Conservation (phyloP, 2,329 filamentous ascomycete genomes). For the Sporothrix phasma region DNA sequence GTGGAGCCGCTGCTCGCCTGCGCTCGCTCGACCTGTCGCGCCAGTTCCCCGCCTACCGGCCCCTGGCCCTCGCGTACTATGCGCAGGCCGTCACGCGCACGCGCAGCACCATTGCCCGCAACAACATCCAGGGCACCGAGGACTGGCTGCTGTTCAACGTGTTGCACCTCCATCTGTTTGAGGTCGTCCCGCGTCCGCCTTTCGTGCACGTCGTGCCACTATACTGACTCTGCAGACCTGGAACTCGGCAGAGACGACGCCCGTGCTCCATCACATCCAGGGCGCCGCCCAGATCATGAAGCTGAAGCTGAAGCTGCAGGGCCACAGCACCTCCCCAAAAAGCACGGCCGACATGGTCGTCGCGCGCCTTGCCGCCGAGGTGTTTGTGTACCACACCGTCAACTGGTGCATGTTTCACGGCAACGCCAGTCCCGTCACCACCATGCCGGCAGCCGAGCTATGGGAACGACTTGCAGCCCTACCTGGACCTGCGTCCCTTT, state of each 20-base stretch:
- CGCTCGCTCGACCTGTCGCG: conserved; percentile 2
- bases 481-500: background rate
- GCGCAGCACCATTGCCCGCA: background rate
- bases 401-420: conserved; percentile 4
- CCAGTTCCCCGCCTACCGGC: background rate
- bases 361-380: background rate
- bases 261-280: background rate
- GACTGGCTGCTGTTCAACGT: conserved; percentile 8
- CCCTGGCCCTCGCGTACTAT: background rate
- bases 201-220: background rate
- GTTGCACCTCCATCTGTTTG: background rate
- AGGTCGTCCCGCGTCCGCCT: background rate
- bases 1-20: conserved; percentile 5
- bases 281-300: background rate
- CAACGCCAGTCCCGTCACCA: background rate
- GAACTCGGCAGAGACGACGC: background rate
- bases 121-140: background rate
- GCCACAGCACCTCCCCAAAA: background rate
- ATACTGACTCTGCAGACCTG: background rate
- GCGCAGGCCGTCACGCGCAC: background rate
- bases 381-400: background rate
- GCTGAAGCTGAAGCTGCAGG: background rate
- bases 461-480: background rate
- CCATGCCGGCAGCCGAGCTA: background rate
- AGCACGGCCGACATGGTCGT: background rate